Conservation (phyloP, 306 rosid species). For the Prunus kanzakura region DNA sequence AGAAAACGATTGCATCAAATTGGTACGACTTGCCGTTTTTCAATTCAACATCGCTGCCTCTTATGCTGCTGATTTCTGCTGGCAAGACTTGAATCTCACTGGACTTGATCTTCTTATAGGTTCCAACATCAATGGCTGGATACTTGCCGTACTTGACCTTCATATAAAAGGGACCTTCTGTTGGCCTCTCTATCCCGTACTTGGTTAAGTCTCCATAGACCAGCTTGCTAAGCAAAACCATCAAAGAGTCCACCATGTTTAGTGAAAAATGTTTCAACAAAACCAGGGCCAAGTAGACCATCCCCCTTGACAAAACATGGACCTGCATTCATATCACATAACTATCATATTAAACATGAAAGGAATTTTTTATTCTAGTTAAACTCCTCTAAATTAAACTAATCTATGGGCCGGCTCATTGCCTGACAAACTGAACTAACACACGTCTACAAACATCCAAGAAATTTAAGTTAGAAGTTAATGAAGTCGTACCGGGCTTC, state of each 20-base stretch:
- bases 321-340: conserved; percentile 29
- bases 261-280: conserved; percentile 46
- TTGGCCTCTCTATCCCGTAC: conserved; percentile 57
- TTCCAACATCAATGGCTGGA: conserved; percentile 54
- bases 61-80: conserved; percentile 42
- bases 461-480: background rate
- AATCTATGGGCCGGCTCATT: too few species aligned
- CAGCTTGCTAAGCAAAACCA: conserved; percentile 48
- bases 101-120: conserved; percentile 44
- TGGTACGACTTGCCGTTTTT: conserved; percentile 39
- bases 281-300: conserved; percentile 36
- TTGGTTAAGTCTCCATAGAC: conserved; percentile 46
- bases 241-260: conserved; percentile 43
- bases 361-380: background rate
- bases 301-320: conserved; percentile 53
- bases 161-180: conserved; percentile 67
- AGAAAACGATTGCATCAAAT: conserved; percentile 61
- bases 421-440: too few species aligned
- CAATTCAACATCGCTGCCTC: conserved; percentile 39
- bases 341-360: background rate
- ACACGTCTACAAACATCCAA: background rate
- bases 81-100: conserved; percentile 54
- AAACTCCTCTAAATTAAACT: too few species aligned
- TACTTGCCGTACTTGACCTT: conserved; percentile 63
- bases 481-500: conserved; percentile 56